Evolutionary conservation across 768 basidiomycete species (phyloP), one percentile per base, ranked within the genome.

Genomic region (Goffeauzyma gilvescens): DNA sequence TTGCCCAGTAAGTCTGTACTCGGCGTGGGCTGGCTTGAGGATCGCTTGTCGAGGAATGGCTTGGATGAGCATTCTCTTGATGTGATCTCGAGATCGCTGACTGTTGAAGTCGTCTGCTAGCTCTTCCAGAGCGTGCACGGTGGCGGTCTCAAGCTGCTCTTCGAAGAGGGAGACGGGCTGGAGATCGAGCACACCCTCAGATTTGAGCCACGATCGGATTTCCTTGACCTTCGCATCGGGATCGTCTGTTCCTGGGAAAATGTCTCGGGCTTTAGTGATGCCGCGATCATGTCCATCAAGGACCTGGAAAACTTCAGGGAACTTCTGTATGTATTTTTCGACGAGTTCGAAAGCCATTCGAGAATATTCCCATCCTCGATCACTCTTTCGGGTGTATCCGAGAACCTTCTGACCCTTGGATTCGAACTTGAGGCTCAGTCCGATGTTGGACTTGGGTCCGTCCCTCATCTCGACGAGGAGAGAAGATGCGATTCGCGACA

Each of bases 381-480:
- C 79, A 22, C 78, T 75, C 65, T 90, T 89, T 48, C 75, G 72
- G 6, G 86, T 79, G 64, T 93, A 95, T 48, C 83, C 81, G 33
- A 93, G 70, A 1, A 98, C 93, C 65, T 96, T 98, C 54, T 86
- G 62, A 8, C 76, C 73, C 65, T 93, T 96, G 10, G 75, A 81
- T 57, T 98, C 93, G 49, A 93, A 98, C 62, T 98, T 98, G 52
- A 98, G 72, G 59, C 82, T 84, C 31, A 98, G 71, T 2, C 93
- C 93, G 23, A 96, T 66, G 58, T 98, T 96, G 42, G 71, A 73
- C 67, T 93, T 95, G 45, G 73, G 70, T 7, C 72, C 72, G 54
- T 84, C 84, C 0, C 72, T 67, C 0, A 73, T 74, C 44, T 84
- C 62, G 31, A 95, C 82, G 76, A 95, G 78, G 57, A 95, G 77